Conservation (phyloP, 306 rosid species). For the Cucumis sativus region DNA sequence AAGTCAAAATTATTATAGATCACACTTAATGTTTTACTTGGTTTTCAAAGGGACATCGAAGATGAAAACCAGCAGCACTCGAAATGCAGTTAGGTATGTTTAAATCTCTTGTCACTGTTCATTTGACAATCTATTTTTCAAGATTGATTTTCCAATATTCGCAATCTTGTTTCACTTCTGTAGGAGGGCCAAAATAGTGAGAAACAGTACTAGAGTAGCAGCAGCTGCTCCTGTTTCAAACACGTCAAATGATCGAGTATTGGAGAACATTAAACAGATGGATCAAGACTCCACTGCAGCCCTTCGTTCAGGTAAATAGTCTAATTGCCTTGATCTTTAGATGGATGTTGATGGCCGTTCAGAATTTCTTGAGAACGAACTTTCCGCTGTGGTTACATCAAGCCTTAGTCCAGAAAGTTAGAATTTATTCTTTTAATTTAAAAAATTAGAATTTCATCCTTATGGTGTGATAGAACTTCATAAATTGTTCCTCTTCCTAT, state of each 20-base stretch:
- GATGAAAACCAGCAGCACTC: constrained; percentile 50
- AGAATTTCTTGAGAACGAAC: background rate
- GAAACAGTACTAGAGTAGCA: constrained; percentile 29
- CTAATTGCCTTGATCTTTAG: background rate
- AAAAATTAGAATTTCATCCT: no score
- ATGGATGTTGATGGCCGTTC: background rate
- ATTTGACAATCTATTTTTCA: background rate
- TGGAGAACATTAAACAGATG: constrained; percentile 31
- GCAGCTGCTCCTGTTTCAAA: constrained; percentile 25
- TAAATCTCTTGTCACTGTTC: background rate
- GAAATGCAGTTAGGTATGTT: constrained; percentile 60
- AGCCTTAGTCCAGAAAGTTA: background rate
- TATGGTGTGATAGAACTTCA: no score
- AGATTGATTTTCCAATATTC: background rate
- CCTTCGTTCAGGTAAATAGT: constrained; percentile 43
- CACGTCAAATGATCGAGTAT: constrained; percentile 22
- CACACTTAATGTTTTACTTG: background rate
- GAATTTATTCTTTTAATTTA: no score
- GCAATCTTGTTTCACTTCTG: constrained; percentile 3
- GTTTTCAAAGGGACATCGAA: constrained; percentile 51
- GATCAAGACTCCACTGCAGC: constrained; percentile 35
- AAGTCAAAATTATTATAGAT: background rate
- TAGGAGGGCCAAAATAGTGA: constrained; percentile 78
- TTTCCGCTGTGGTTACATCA: background rate
- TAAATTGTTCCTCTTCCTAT: no score